These are phyloP conservation scores for Pichia thaimueangensis DNA, from an alignment of 805 yeast species.

Conservation along the genomic window DNA sequence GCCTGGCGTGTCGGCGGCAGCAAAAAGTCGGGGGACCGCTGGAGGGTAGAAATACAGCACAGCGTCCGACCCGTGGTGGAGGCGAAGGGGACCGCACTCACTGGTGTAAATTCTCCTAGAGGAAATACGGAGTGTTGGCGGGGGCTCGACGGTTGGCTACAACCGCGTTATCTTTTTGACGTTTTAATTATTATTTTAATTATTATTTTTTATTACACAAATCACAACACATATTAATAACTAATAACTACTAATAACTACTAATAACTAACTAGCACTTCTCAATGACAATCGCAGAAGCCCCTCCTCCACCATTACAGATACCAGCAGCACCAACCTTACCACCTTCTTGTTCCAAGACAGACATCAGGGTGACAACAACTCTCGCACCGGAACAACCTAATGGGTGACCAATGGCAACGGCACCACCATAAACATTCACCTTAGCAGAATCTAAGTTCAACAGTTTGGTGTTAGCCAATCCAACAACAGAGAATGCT, in stretches of 20 bases:
- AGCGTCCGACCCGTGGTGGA: slow-evolving; percentile 36
- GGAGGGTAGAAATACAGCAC: slow-evolving; percentile 43
- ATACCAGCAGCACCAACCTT: slow-evolving; percentile 92
- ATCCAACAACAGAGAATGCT: slow-evolving; percentile 95
- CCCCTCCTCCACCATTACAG: slow-evolving; percentile 99
- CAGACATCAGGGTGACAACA: slow-evolving; percentile 76
- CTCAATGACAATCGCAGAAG: slow-evolving; percentile 86
- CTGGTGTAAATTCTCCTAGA: slow-evolving; percentile 31
- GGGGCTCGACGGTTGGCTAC: slow-evolving; percentile 20
- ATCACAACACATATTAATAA: too few relatives aligned
- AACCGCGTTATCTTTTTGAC: slow-evolving; percentile 14
- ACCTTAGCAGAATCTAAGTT: slow-evolving; percentile 59
- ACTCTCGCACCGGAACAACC: slow-evolving; percentile 97
- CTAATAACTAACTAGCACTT: slow-evolving; percentile 33
- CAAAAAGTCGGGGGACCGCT: slow-evolving; percentile 31
- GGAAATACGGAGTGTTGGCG: slow-evolving; percentile 15
- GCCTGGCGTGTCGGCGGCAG: slow-evolving; percentile 25
- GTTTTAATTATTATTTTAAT: not conserved
- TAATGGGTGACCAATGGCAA: slow-evolving; percentile 90
- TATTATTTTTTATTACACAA: not conserved
- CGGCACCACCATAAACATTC: slow-evolving; percentile 93
- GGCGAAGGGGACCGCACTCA: slow-evolving; percentile 36
- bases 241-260: too few relatives aligned
- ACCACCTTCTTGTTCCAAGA: slow-evolving; percentile 77
- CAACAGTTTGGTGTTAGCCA: slow-evolving; percentile 76